Percentiles rank a stretch among this genome's conserved stretches.
Evolutionary conservation across 1,284 basidiomycete genomes (phyloP).

Genomic region (Pseudomicrostroma phylloplanum): DNA sequence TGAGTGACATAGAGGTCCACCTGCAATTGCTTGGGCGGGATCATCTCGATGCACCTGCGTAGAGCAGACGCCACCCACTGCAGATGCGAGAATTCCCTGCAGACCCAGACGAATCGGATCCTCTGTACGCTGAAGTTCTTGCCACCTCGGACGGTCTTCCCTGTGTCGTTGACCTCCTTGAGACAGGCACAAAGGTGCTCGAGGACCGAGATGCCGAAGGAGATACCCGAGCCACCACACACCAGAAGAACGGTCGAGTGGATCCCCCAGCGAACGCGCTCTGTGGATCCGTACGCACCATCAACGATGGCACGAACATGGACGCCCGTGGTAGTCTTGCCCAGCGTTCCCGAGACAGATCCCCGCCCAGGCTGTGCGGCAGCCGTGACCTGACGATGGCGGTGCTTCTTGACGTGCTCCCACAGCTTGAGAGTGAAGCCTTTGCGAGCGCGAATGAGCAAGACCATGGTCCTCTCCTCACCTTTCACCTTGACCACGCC

Average conservation of each 20-base stretch:
- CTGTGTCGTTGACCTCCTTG: slow-evolving; percentile 45
- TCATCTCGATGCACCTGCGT: slow-evolving; percentile 63
- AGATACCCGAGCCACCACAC: slow-evolving; percentile 72
- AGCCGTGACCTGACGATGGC: slow-evolving; percentile 32
- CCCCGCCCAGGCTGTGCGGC: slow-evolving; percentile 34
- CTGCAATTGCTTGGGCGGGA: slow-evolving; percentile 61
- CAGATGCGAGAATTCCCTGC: slow-evolving; percentile 73
- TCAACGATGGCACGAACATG: slow-evolving; percentile 65
- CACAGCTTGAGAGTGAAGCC: slow-evolving; percentile 73
- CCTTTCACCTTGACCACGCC: slow-evolving; percentile 15
- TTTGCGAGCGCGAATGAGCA: slow-evolving; percentile 68
- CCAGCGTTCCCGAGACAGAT: slow-evolving; percentile 40
- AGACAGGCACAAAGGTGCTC: slow-evolving; percentile 66
- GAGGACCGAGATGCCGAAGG: slow-evolving; percentile 67
- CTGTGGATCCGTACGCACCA: slow-evolving; percentile 71
- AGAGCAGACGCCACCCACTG: slow-evolving; percentile 72
- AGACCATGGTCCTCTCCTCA: slow-evolving; percentile 59
- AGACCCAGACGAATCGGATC: slow-evolving; percentile 75
- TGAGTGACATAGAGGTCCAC: slow-evolving; percentile 68
- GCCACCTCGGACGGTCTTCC: slow-evolving; percentile 21
- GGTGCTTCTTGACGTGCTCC: slow-evolving; percentile 53
- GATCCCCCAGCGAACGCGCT: slow-evolving; percentile 62
- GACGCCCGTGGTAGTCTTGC: slow-evolving; percentile 54
- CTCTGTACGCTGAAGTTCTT: slow-evolving; percentile 58
- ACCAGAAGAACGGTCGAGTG: slow-evolving; percentile 64